Conservation (phyloP, 2,329 filamentous ascomycete species). For the Trichophyton verrucosum region DNA sequence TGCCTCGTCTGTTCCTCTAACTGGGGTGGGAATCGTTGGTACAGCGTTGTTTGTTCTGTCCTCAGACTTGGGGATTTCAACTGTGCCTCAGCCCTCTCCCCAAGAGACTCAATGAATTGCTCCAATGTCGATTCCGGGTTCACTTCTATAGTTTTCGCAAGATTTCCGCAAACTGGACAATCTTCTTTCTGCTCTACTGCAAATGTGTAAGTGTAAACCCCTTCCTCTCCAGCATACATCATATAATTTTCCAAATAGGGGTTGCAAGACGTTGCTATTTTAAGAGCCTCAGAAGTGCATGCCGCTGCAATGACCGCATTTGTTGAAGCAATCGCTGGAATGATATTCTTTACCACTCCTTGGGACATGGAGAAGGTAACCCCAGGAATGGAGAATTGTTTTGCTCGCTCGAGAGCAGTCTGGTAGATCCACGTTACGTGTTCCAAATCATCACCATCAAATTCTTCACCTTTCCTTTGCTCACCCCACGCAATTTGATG, state of each 20-base stretch:
- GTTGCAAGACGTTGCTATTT: conserved; percentile 73
- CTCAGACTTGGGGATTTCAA: conserved; percentile 86
- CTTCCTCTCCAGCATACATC: conserved; percentile 97
- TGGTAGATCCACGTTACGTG: conserved; percentile 96
- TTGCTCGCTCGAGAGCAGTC: conserved; percentile 65
- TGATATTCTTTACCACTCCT: conserved; percentile 98
- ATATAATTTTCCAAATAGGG: conserved; percentile 88
- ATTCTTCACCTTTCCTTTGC: conserved; percentile 64
- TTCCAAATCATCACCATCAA: conserved; percentile 92
- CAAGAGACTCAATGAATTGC: conserved; percentile 74
- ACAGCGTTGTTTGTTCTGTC: conserved; percentile 69
- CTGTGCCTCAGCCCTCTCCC: conserved; percentile 74
- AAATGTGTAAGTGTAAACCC: conserved; percentile 96
- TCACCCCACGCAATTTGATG: conserved; percentile 96
- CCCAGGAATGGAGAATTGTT: conserved; percentile 80
- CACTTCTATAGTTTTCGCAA: conserved; percentile 62
- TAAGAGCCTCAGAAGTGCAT: conserved; percentile 94
- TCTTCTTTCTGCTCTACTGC: conserved; percentile 87
- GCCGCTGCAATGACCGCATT: conserved; percentile 93
- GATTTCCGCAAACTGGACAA: conserved; percentile 83
- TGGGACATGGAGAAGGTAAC: conserved; percentile 94
- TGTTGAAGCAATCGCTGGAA: conserved; percentile 92
- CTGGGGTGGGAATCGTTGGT: conserved; percentile 72
- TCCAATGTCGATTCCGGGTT: conserved; percentile 60
- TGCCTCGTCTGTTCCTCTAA: conserved; percentile 73